Evolutionary conservation across 768 basidiomycete genomes (phyloP), one percentile per base, ranked within the genome.

Genomic region (Boletus pseudopeckii): DNA sequence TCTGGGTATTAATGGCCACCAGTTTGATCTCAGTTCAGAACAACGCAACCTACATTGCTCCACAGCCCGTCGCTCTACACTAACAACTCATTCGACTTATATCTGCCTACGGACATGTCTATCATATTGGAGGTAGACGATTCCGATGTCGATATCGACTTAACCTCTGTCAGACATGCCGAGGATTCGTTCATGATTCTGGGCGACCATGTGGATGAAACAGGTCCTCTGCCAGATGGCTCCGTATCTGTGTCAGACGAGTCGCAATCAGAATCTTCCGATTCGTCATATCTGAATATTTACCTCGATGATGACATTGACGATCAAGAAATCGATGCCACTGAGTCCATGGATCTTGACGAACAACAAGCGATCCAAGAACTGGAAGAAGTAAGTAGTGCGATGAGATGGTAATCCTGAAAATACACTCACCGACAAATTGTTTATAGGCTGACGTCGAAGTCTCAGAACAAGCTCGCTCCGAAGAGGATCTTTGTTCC

Each of bases 401-500:
- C 1, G 14, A 8, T 30, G 4, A 3, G 5, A 20, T 26, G 24
- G n/a, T 28, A 4, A 40, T 17, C 7, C 17, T 11, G 42, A 24
- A 41, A n/a, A 28, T 8, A 10, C 11, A 26, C 48, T 53, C 33
- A 53, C 14, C 15, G 15, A 33, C 11, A 14, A 11, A 17, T 18
- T 30, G 7, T 42, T 45, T 28, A n/a, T 34, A 67, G 68, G 39
- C 46, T 1, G 68, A 70, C 8, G 26, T 36, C 8, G 64, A 61
- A 45, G 32, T 9, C 3, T 20, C 37, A 10, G 68, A 58, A 24
- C 33, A 40, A 30, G 13, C 45, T 38, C 53, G 14, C 10, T 24
- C 56, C 20, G 56, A 64, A 28, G 56, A 53, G 15, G 67, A 69
- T 40, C 34, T 70, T 6, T 64, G 65, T 48, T 55, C 55, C 34